phyloP scores from a whole-genome alignment of 2,329 filamentous ascomycete species.

The Ceratocystis smalleyi region DNA sequence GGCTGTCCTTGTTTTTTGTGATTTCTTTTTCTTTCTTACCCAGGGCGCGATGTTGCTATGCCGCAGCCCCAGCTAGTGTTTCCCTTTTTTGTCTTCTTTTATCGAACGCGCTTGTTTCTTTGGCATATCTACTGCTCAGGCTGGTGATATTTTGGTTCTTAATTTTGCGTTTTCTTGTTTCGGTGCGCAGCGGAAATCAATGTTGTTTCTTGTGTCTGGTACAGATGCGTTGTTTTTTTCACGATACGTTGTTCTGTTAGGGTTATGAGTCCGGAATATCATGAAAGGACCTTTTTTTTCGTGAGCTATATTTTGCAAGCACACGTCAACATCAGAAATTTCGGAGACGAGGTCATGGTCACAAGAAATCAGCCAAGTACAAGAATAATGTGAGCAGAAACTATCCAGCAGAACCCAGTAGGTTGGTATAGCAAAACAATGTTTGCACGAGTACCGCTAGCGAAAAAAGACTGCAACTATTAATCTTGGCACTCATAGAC shows the following conservation, averaged over 20 bases:
- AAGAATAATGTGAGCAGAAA: constrained; percentile 58
- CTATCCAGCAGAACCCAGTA: constrained; percentile 95
- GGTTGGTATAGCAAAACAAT: constrained; percentile 29
- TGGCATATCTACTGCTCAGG: not conserved
- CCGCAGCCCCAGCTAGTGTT: constrained; percentile 1
- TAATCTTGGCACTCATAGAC: constrained; percentile 80
- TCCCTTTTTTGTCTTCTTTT: not conserved
- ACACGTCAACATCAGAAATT: too few species aligned
- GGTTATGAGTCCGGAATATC: not conserved
- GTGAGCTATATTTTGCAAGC: too few species aligned
- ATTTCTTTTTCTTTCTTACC: not conserved
- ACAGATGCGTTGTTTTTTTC: not conserved
- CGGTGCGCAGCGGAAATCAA: not conserved
- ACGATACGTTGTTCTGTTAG: not conserved
- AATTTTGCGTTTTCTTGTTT: not conserved
- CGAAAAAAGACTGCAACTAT: constrained; percentile 76
- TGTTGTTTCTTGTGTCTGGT: not conserved
- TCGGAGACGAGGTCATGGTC: not conserved
- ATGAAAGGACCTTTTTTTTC: too few species aligned
- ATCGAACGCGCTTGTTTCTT: not conserved
- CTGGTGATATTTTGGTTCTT: not conserved
- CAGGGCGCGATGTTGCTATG: not conserved
- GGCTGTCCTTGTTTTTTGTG: not conserved
- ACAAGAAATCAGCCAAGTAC: not conserved
- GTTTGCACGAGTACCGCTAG: constrained; percentile 73